These are phyloP conservation scores for Ramularia endophylla DNA, from an alignment of 2,329 filamentous ascomycete species.

Conservation along the genomic window DNA sequence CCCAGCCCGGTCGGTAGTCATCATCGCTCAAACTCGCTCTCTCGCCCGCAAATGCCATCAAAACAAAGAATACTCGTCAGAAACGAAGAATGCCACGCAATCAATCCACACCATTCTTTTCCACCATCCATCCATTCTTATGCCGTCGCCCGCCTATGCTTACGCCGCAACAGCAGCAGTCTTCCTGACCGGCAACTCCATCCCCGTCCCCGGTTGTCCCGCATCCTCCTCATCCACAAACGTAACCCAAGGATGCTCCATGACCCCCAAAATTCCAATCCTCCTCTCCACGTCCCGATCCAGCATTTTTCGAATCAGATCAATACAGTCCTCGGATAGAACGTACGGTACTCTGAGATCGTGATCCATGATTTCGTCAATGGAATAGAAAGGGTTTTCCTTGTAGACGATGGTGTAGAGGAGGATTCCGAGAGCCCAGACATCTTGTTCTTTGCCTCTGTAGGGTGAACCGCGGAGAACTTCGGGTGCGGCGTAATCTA, in stretches of 20 bases:
- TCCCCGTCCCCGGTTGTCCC: constrained; percentile 5
- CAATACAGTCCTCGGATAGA: constrained; percentile 86
- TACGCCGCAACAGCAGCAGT: not conserved
- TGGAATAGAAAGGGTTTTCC: constrained; percentile 98
- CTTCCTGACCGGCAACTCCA: not conserved
- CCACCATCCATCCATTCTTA: too few relatives aligned
- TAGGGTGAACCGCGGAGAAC: constrained; percentile 90
- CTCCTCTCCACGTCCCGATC: constrained; percentile 79
- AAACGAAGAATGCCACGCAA: too few relatives aligned
- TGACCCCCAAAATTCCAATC: constrained; percentile 79
- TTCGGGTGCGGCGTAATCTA: constrained; percentile 98
- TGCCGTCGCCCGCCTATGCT: too few relatives aligned
- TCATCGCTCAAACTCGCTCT: too few relatives aligned
- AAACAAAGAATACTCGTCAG: too few relatives aligned
- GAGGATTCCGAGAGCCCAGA: constrained; percentile 95
- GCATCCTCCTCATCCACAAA: constrained; percentile 22
- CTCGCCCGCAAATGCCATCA: too few relatives aligned
- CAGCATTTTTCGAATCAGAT: constrained; percentile 86
- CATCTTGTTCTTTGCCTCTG: constrained; percentile 92
- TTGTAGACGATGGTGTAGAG: constrained; percentile 99
- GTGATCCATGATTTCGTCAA: constrained; percentile 98
- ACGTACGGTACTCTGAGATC: constrained; percentile 85
- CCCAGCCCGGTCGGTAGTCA: too few relatives aligned
- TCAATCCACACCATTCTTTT: too few relatives aligned
- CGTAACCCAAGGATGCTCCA: constrained; percentile 79